A percentile compares a stretch with the other conserved stretches of the same genome.
Evolutionary conservation across 805 yeast genomes (phyloP).

Genomic region (Barnettozyma populi): DNA sequence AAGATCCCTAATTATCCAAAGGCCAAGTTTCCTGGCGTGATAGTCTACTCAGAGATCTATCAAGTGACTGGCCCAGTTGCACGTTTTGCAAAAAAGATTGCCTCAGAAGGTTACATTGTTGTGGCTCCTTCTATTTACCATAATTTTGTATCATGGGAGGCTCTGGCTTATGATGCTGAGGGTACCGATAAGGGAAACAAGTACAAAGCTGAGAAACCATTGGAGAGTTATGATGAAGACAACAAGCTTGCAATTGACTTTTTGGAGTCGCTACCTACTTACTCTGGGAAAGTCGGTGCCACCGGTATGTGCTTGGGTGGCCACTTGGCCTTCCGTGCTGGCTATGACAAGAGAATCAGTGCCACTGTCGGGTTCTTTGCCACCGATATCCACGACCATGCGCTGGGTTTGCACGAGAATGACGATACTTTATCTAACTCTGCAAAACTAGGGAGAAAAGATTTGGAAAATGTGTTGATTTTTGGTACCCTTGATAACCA

Average conservation of each 20-base stretch:
- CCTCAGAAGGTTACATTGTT: slow-evolving; percentile 73
- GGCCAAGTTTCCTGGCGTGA: slow-evolving; percentile 76
- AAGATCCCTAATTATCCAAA: slow-evolving; percentile 65
- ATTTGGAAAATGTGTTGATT: slow-evolving; percentile 56
- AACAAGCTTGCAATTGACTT: slow-evolving; percentile 59
- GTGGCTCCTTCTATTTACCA: slow-evolving; percentile 80
- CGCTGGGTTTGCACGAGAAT: slow-evolving; percentile 56
- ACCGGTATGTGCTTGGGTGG: slow-evolving; percentile 90
- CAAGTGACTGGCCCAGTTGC: slow-evolving; percentile 82
- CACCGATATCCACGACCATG: slow-evolving; percentile 69
- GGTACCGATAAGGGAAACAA: slow-evolving; percentile 74
- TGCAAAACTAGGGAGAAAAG: slow-evolving; percentile 43
- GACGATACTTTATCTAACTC: slow-evolving; percentile 62
- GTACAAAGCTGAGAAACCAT: slow-evolving; percentile 60
- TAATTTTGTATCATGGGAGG: slow-evolving; percentile 57
- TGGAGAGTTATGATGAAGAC: slow-evolving; percentile 74
- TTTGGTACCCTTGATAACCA: slow-evolving; percentile 79
- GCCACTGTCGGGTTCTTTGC: slow-evolving; percentile 77
- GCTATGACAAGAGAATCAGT: slow-evolving; percentile 55
- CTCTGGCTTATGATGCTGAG: slow-evolving; percentile 62
- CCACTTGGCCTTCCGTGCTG: slow-evolving; percentile 70
- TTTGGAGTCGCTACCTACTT: slow-evolving; percentile 49
- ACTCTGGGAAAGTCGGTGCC: slow-evolving; percentile 70
- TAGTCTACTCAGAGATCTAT: slow-evolving; percentile 75
- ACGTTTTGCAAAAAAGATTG: slow-evolving; percentile 71